Conservation (phyloP, 2,329 filamentous ascomycete species). For the Trichocomaceae sp. region DNA sequence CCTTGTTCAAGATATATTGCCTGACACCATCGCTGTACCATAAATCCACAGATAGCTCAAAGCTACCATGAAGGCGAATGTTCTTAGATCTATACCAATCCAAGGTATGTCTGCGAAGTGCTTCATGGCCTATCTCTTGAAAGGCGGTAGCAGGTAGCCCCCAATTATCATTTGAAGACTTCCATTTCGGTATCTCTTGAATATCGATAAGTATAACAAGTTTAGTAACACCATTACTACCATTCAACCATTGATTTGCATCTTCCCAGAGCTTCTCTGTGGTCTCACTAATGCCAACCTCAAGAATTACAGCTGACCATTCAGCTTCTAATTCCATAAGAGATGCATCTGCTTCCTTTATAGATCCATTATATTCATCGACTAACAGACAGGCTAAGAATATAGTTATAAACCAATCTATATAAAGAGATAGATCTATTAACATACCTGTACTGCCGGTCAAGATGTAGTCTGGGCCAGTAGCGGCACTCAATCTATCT, state of each 20-base stretch:
- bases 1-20: constrained; percentile 2
- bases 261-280: too few relatives aligned
- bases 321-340: background rate
- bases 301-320: constrained; percentile 9
- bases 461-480: background rate
- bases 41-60: constrained; percentile 3
- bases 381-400: background rate
- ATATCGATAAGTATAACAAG: too few relatives aligned
- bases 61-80: constrained; percentile 1
- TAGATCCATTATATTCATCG: background rate
- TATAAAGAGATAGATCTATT: constrained; percentile 10
- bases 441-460: background rate
- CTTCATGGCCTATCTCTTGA: too few relatives aligned
- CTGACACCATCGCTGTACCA: constrained; percentile 3
- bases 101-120: too few relatives aligned
- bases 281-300: too few relatives aligned
- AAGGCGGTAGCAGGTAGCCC: too few relatives aligned
- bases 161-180: too few relatives aligned
- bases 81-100: background rate
- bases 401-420: background rate
- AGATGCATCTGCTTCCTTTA: constrained; percentile 9
- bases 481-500: too few relatives aligned
- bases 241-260: too few relatives aligned
- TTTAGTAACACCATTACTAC: too few relatives aligned
- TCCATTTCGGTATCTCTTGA: too few relatives aligned